Percentiles rank a stretch among this genome's conserved stretches.
These are phyloP conservation scores for Chlamydomonas sphaeroides DNA, from an alignment of 139 green algal genomes.

Conservation along the genomic window DNA sequence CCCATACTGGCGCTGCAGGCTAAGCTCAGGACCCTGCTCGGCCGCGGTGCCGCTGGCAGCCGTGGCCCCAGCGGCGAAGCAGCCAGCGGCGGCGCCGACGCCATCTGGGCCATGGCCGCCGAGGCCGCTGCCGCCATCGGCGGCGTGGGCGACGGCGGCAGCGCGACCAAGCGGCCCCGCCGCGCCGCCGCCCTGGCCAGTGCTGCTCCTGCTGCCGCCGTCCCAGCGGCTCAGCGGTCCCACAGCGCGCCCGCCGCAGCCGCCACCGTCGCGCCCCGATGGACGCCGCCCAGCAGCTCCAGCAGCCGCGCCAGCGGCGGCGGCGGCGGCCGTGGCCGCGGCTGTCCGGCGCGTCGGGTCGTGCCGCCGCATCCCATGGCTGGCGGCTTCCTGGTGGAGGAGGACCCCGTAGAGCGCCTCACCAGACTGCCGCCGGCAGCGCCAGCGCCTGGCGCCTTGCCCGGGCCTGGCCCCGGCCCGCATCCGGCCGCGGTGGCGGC, in stretches of 20 bases:
- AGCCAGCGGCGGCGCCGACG: neutral
- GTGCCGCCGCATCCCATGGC: neutral
- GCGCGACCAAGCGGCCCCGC: too few relatives aligned
- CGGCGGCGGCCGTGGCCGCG: neutral
- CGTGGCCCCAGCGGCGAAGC: too few relatives aligned
- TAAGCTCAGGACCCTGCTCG: neutral
- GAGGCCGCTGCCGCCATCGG: neutral
- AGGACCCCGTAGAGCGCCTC: neutral
- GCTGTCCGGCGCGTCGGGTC: neutral
- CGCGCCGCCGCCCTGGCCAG: neutral
- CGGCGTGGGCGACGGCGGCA: too few relatives aligned
- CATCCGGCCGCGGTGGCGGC: too few relatives aligned
- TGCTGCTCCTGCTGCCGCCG: neutral
- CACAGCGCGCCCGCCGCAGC: too few relatives aligned
- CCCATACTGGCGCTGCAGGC: neutral
- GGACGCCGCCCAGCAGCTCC: too few relatives aligned
- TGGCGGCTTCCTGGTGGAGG: constrained; percentile 1
- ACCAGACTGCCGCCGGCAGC: neutral
- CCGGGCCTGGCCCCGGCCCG: too few relatives aligned
- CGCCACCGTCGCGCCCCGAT: too few relatives aligned
- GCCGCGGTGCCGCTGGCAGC: too few relatives aligned
- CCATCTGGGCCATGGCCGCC: neutral
- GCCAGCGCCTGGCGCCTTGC: too few relatives aligned
- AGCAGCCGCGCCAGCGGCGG: neutral
- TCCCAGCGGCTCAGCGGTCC: neutral